Evolutionary conservation across 2,329 filamentous ascomycete genomes (phyloP).

Genomic region (Calonectria pseudoturangicola): DNA sequence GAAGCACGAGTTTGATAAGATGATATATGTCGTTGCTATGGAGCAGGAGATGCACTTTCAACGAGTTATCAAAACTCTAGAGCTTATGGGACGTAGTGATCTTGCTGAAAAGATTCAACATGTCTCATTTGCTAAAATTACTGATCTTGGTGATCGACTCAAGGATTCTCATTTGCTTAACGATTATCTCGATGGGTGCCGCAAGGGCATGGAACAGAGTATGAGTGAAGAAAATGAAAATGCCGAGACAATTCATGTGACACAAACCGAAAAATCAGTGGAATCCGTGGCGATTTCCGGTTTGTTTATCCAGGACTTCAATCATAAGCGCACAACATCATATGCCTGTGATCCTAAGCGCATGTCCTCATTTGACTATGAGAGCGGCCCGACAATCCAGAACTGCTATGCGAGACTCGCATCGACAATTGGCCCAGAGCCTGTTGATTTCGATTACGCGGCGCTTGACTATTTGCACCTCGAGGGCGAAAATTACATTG

Average conservation of each 20-base stretch:
- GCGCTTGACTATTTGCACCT: conserved; percentile 41
- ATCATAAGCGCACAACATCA: conserved; percentile 49
- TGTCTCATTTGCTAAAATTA: conserved; percentile 74
- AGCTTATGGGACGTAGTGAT: conserved; percentile 60
- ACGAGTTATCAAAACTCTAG: conserved; percentile 78
- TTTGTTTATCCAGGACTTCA: conserved; percentile 51
- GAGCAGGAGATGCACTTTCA: conserved; percentile 84
- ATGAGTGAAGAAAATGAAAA: conserved; percentile 28
- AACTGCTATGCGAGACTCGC: conserved; percentile 50
- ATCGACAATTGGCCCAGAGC: conserved; percentile 27
- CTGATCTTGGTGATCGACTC: conserved; percentile 40
- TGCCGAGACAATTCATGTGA: conserved; percentile 20
- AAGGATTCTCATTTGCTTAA: conserved; percentile 44
- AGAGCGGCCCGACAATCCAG: conserved; percentile 48
- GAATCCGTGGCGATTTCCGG: conserved; percentile 44
- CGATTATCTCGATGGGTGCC: conserved; percentile 47
- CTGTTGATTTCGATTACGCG: conserved; percentile 38
- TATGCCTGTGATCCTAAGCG: conserved; percentile 51
- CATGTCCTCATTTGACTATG: conserved; percentile 57
- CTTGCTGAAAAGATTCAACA: conserved; percentile 59
- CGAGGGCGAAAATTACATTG: conserved; percentile 49
- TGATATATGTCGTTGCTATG: conserved; percentile 86
- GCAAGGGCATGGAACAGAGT: conserved; percentile 12
- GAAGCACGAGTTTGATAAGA: conserved; percentile 80
- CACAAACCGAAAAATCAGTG: conserved; percentile 40